Conservation (phyloP, 225 moss, liverwort and hornwort genomes). For the Physcomitrium patens region DNA sequence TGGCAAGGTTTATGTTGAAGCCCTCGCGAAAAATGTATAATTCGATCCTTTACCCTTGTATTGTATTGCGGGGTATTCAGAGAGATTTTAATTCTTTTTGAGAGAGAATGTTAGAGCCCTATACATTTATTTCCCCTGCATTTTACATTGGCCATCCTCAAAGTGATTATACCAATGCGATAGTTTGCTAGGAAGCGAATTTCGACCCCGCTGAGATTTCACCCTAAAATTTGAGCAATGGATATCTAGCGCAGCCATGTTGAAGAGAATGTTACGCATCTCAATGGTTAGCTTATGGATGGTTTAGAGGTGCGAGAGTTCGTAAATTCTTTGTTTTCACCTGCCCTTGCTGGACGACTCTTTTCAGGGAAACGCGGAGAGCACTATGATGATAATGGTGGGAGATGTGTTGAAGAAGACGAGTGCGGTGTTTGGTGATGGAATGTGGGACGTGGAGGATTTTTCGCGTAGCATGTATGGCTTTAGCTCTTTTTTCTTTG, state of each 20-base stretch:
- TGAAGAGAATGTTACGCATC: not conserved
- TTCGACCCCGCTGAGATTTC: not conserved
- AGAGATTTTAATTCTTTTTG: not conserved
- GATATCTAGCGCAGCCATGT: not conserved
- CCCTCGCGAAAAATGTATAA: conserved; percentile 71
- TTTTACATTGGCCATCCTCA: not conserved
- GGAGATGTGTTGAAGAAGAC: conserved; percentile 91
- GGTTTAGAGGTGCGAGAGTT: not conserved
- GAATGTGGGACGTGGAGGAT: conserved; percentile 80
- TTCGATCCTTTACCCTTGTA: not conserved
- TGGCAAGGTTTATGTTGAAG: conserved; percentile 85
- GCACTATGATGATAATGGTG: conserved; percentile 74
- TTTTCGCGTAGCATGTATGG: conserved; percentile 75
- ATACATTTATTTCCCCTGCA: not conserved
- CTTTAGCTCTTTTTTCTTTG: conserved; percentile 6
- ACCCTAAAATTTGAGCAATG: not conserved
- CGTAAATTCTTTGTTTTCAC: not conserved
- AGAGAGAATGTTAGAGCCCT: not conserved
- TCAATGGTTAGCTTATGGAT: not conserved
- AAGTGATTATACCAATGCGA: not conserved
- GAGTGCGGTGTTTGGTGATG: conserved; percentile 80
- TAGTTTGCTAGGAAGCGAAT: not conserved
- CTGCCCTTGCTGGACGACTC: not conserved
- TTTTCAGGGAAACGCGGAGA: conserved; percentile 85
- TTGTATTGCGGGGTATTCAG: not conserved